These are phyloP conservation scores for Diutina pseudorugosa DNA, from an alignment of 1,139 yeast genomes.

Conservation along the genomic window DNA sequence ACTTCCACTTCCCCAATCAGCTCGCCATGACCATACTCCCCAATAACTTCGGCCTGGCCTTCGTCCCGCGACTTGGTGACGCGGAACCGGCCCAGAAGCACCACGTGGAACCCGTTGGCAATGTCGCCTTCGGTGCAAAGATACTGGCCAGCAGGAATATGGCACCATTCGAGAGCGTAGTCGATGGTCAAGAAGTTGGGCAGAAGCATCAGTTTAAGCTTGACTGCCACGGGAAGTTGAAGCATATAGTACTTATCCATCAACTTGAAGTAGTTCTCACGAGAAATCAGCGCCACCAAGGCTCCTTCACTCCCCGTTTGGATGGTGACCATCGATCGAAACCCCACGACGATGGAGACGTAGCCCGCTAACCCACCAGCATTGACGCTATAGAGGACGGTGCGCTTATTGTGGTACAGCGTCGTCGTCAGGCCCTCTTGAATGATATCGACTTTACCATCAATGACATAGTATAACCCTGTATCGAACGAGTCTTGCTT, in stretches of 20 bases:
- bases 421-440: slow-evolving; percentile 7
- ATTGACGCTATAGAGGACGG: slow-evolving; percentile 40
- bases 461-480: slow-evolving; percentile 71
- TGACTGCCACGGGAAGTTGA: slow-evolving; percentile 66
- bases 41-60: slow-evolving; percentile 32
- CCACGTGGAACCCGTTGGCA: slow-evolving; percentile 88
- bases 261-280: slow-evolving; percentile 47
- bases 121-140: slow-evolving; percentile 73
- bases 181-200: slow-evolving; percentile 64
- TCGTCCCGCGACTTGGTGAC: slow-evolving; percentile 29
- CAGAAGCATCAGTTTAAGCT: slow-evolving; percentile 54
- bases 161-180: slow-evolving; percentile 93
- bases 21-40: slow-evolving; percentile 90
- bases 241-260: slow-evolving; percentile 69
- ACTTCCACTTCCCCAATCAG: slow-evolving; percentile 95
- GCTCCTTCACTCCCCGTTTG: slow-evolving; percentile 35
- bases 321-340: slow-evolving; percentile 64
- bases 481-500: slow-evolving; percentile 54
- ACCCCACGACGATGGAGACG: slow-evolving; percentile 68
- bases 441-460: slow-evolving; percentile 60
- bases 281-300: slow-evolving; percentile 63
- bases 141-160: slow-evolving; percentile 71
- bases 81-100: slow-evolving; percentile 79
- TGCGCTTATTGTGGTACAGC: slow-evolving; percentile 10
- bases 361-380: slow-evolving; percentile 88